Evolutionary conservation across 208 protist species (phyloP).

Genomic region (Porcisia hertigi): DNA sequence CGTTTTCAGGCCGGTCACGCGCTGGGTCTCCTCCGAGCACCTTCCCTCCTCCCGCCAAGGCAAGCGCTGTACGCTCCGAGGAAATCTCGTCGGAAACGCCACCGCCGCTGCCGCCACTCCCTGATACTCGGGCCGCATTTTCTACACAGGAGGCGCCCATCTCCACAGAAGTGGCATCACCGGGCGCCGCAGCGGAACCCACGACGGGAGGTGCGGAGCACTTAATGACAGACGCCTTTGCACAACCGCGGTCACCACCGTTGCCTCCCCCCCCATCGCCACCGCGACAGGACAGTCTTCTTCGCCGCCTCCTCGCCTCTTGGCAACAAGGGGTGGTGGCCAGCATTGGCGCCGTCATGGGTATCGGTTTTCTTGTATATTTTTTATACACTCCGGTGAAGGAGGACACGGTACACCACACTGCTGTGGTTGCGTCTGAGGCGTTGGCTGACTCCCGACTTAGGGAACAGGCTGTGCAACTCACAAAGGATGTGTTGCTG

Average conservation of each 20-base stretch:
- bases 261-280: not conserved
- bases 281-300: conserved; percentile 14
- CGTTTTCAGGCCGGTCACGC: not conserved
- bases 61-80: not conserved
- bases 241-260: not conserved
- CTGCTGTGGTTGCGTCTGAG: conserved; percentile 82
- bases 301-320: conserved; percentile 61
- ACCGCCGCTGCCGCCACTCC: not conserved
- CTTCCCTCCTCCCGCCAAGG: not conserved
- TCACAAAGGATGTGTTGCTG: conserved; percentile 85
- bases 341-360: conserved; percentile 85
- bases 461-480: conserved; percentile 61
- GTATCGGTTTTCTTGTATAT: conserved; percentile 76
- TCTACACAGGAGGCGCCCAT: not conserved
- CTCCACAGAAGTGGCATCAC: not conserved
- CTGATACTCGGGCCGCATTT: not conserved
- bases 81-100: too few relatives aligned
- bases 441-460: conserved; percentile 72
- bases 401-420: conserved; percentile 91
- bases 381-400: conserved; percentile 85
- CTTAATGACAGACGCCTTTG: not conserved
- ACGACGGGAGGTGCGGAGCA: too few relatives aligned
- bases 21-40: not conserved
- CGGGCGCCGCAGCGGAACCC: not conserved
- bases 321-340: conserved; percentile 90